These are phyloP conservation scores for Trichodelitschia bisporula DNA, from an alignment of 495 filamentous ascomycete genomes.

Conservation along the genomic window DNA sequence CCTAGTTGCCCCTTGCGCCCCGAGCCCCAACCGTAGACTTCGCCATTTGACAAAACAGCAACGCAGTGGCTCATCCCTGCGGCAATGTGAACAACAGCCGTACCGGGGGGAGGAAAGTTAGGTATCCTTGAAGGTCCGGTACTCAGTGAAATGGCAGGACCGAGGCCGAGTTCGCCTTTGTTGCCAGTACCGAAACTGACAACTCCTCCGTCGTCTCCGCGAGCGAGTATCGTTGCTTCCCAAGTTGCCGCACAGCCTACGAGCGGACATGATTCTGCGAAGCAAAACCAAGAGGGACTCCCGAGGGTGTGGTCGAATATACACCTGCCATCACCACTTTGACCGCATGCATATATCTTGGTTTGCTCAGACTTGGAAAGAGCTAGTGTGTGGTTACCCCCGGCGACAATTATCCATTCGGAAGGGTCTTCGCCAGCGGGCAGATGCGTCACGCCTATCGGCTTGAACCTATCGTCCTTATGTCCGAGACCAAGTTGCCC, in stretches of 20 bases:
- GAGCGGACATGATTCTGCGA: slow-evolving; percentile 6
- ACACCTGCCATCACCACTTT: slow-evolving; percentile 28
- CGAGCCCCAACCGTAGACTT: slow-evolving; percentile 73
- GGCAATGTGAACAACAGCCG: slow-evolving; percentile 28
- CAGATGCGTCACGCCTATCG: neutral
- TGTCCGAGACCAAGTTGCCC: slow-evolving; percentile 44
- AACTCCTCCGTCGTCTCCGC: slow-evolving; percentile 19
- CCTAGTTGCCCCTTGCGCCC: slow-evolving; percentile 70
- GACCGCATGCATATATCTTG: slow-evolving; percentile 36
- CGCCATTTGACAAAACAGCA: slow-evolving; percentile 44
- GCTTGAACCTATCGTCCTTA: neutral
- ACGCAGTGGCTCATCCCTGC: slow-evolving; percentile 59
- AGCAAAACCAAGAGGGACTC: slow-evolving; percentile 1
- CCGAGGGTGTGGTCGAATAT: neutral
- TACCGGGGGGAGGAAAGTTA: slow-evolving; percentile 33
- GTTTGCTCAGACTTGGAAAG: slow-evolving; percentile 25
- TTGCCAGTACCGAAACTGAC: slow-evolving; percentile 36
- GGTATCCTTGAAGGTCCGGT: slow-evolving; percentile 14
- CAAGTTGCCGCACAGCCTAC: slow-evolving; percentile 41
- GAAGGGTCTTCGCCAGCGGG: too few species aligned
- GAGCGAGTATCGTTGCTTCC: slow-evolving; percentile 40
- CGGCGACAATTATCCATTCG: slow-evolving; percentile 48
- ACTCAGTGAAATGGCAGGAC: slow-evolving; percentile 6
- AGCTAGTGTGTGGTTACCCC: slow-evolving; percentile 74
- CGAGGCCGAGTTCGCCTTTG: slow-evolving; percentile 51